phyloP scores from a whole-genome alignment of 116 monocot genomes.

The Dioscorea cayenensis region DNA sequence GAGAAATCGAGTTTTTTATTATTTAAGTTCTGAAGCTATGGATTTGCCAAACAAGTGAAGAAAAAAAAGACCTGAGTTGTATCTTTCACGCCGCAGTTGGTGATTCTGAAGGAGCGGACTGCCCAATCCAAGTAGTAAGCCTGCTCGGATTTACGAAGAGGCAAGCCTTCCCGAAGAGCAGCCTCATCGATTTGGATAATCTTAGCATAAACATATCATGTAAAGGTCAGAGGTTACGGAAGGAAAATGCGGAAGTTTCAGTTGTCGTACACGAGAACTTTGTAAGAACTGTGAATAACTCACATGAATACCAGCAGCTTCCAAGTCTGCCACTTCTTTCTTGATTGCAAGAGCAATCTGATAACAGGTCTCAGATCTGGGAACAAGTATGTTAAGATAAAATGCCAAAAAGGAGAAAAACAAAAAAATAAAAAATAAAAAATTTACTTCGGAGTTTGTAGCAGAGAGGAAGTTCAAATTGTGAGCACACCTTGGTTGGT shows the following conservation, averaged over 20 bases:
- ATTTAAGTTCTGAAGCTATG: too few relatives aligned
- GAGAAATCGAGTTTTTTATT: background rate
- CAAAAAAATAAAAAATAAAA: background rate
- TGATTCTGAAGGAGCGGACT: constrained; percentile 39
- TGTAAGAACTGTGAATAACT: background rate
- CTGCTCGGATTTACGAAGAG: constrained; percentile 36
- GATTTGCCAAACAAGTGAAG: background rate
- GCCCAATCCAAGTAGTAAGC: constrained; percentile 39
- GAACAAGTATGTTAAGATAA: background rate
- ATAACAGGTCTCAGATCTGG: constrained; percentile 44
- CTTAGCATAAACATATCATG: background rate
- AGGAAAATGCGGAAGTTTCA: background rate
- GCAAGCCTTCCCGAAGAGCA: constrained; percentile 36
- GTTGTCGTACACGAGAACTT: background rate
- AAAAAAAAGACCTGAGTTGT: constrained; percentile 29
- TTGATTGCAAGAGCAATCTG: constrained; percentile 52
- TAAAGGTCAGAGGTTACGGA: background rate
- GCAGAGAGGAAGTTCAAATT: background rate
- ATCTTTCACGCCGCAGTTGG: constrained; percentile 29
- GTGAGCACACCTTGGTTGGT: constrained; percentile 26
- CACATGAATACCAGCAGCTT: constrained; percentile 36
- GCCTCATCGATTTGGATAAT: constrained; percentile 52
- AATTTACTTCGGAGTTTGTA: background rate
- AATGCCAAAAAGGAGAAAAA: background rate
- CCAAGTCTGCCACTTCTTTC: constrained; percentile 42